A percentile compares a stretch with the other conserved stretches of the same genome.
These are phyloP conservation scores for Chlamydomonas sp. DNA, from an alignment of 139 green algal genomes.

Conservation along the genomic window DNA sequence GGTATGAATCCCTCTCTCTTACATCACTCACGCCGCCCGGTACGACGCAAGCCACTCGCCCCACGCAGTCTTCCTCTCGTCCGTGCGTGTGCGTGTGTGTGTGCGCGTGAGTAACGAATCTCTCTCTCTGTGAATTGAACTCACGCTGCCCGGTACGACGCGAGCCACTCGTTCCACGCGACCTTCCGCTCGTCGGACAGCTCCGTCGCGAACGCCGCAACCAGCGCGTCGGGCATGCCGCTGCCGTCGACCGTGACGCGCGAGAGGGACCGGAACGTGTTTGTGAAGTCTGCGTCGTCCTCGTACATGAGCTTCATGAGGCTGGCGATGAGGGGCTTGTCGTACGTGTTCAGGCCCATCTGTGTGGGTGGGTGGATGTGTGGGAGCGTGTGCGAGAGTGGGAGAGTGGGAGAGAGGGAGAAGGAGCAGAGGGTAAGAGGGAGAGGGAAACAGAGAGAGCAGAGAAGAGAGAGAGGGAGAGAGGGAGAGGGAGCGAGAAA, in stretches of 20 bases:
- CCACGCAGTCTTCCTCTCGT: conserved; percentile 47
- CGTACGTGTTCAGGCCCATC: too few relatives aligned
- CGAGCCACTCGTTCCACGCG: conserved; percentile 8
- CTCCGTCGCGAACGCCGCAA: neutral
- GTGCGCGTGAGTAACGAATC: too few relatives aligned
- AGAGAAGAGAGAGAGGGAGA: too few relatives aligned
- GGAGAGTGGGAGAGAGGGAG: neutral
- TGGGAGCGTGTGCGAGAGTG: neutral
- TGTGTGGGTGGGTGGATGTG: neutral
- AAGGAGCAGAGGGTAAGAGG: neutral
- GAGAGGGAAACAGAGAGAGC: too few relatives aligned
- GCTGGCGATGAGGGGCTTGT: too few relatives aligned
- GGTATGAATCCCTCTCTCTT: neutral
- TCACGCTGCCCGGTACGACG: too few relatives aligned
- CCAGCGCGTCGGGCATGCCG: neutral
- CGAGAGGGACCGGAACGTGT: conserved; percentile 50
- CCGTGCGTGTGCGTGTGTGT: too few relatives aligned
- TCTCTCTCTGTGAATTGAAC: too few relatives aligned
- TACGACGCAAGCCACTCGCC: conserved; percentile 54
- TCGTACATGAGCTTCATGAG: too few relatives aligned
- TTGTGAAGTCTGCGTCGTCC: conserved; percentile 24
- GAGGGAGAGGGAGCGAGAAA: too few relatives aligned
- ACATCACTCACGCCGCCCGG: conserved; percentile 17
- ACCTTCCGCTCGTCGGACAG: neutral
- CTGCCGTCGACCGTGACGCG: conserved; percentile 14